Base-by-base conservation (phyloP, 805 yeast genomes). In the Sungouiozyma ichnusensis region DNA sequence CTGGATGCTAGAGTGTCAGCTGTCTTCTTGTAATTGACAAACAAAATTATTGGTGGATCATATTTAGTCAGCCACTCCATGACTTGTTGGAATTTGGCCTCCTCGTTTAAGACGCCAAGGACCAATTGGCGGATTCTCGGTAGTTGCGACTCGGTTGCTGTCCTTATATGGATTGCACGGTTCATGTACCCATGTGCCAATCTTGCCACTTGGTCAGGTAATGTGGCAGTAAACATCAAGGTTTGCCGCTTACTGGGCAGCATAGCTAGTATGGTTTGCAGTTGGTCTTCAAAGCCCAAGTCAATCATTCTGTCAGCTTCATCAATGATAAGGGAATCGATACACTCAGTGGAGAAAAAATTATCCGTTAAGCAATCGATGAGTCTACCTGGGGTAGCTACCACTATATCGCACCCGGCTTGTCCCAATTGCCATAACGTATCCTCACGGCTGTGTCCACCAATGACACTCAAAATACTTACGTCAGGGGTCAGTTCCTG, bases 291-390 rank as follows among this genome's bases (percentile, higher is more conserved):
- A 58, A 90, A 90, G 3, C 97, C 97, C 76, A 90, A 73, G 58
- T 87, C 95, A 35, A 90, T 79, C 97, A 90, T 90, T 50, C 88
- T 70, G 61, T 90, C 98, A 2, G 96, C 95, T 63, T 90, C 98
- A 65, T 90, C 98, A 67, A 88, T 70, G 1, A 85, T 80, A 17
- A 90, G 63, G 46, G 77, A 81, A 46, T 71, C 71, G 47, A 94
- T 76, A 44, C 76, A 75, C 33, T 65, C 66, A 29, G 88, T 62
- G 1, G 72, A 72, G 2, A 87, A 45, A 16, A 81, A 65, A n/a
- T 77, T 76, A 40, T 82, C 67, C 43, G 81, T 86, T 15, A 88
- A 48, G 45, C 87, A 77, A 54, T 90, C 98, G 11, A 86, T 71
- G 37, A 90, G 65, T 46, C 97, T 67, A 5, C 98, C 98, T 0